A percentile compares a stretch with the other conserved stretches of the same genome.
phyloP scores from a whole-genome alignment of 108 stramenopile species.

The Fragilaria crotonensis region DNA sequence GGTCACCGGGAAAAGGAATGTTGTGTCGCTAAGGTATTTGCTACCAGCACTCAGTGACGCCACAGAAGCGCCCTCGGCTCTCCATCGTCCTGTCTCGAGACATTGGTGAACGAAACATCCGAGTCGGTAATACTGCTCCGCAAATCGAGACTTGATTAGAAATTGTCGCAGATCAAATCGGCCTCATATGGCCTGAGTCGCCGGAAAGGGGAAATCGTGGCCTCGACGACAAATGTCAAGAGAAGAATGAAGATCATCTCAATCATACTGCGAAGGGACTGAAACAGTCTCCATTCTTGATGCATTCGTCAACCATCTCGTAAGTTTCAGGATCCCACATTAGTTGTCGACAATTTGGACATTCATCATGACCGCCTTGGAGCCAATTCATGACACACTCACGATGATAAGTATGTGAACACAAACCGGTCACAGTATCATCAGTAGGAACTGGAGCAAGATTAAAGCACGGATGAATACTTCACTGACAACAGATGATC shows the following conservation, averaged over 20 bases:
- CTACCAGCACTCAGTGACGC: slow-evolving; percentile 78
- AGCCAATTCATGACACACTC: too few species aligned
- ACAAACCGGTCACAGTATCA: too few species aligned
- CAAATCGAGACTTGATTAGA: slow-evolving; percentile 15
- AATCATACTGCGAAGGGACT: too few species aligned
- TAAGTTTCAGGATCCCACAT: too few species aligned
- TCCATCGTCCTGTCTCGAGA: slow-evolving; percentile 31
- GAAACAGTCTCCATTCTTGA: too few species aligned
- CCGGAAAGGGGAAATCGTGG: slow-evolving; percentile 49
- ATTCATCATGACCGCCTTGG: too few species aligned
- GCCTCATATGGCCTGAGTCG: slow-evolving; percentile 63
- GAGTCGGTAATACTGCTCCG: slow-evolving; percentile 16
- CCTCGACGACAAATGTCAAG: slow-evolving; percentile 46
- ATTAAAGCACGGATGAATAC: too few species aligned
- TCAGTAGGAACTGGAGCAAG: too few species aligned
- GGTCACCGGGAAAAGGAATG: slow-evolving; percentile 52
- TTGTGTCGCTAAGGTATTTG: slow-evolving; percentile 71
- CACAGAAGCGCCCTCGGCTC: slow-evolving; percentile 72
- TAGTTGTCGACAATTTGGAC: too few species aligned
- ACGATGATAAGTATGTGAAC: too few species aligned
- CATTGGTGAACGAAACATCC: background rate
- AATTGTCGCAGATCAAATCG: slow-evolving; percentile 59
- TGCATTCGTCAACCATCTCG: too few species aligned
- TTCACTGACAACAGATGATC: too few species aligned
- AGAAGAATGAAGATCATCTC: slow-evolving; percentile 62